Evolutionary conservation across 148 eudicot species (phyloP).

Genomic region (Vaccinium corymbosum): DNA sequence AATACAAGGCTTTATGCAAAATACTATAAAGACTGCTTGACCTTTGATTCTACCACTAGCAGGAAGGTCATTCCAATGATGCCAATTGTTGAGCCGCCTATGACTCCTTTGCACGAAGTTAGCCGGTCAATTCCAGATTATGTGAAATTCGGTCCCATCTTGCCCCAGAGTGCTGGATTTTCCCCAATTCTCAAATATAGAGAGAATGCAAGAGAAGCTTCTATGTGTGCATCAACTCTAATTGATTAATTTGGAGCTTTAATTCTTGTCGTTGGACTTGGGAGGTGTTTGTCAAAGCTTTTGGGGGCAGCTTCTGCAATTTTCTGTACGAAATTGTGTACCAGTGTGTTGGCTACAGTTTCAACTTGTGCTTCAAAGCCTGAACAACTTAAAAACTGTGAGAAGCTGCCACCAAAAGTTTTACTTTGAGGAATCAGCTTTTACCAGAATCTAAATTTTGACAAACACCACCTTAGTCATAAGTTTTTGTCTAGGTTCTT

Average conservation of each 20-base stretch:
- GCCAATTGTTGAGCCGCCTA: constrained; percentile 56
- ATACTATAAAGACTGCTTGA: constrained; percentile 46
- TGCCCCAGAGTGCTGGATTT: constrained; percentile 62
- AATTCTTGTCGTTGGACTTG: neutral
- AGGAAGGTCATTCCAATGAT: constrained; percentile 43
- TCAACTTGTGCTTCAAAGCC: neutral
- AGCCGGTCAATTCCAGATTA: constrained; percentile 49
- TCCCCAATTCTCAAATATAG: constrained; percentile 22
- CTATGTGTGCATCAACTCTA: constrained; percentile 26
- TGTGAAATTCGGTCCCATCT: constrained; percentile 55
- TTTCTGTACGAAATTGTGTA: neutral
- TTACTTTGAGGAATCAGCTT: neutral
- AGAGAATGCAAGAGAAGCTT: constrained; percentile 31
- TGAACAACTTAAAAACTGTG: neutral
- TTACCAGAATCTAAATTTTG: constrained; percentile 1
- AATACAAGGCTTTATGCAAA: constrained; percentile 51
- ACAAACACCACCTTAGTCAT: neutral
- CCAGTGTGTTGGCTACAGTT: neutral
- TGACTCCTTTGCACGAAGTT: constrained; percentile 53
- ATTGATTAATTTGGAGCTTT: constrained; percentile 1
- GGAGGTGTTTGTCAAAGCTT: neutral
- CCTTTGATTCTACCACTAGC: constrained; percentile 33
- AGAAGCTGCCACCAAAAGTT: neutral
- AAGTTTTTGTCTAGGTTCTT: neutral
- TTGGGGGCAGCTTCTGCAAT: neutral